A percentile compares a stretch with the other conserved stretches of the same genome.
Evolutionary conservation across 129 eudicot species (phyloP).

Genomic region (Dittrichia graveolens): DNA sequence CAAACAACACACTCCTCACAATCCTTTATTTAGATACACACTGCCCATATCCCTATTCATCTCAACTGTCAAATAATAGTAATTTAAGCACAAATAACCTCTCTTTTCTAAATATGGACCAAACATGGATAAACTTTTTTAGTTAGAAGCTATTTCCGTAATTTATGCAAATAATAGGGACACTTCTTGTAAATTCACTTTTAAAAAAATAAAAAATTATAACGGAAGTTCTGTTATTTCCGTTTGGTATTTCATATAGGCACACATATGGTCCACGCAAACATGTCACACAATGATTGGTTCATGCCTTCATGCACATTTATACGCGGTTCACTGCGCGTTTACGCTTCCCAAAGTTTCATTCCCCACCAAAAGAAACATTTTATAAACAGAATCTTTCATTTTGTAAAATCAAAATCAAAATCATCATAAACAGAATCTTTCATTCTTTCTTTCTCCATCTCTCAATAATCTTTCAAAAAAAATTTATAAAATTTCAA

Average conservation of each 20-base stretch:
- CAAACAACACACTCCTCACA: too few species aligned
- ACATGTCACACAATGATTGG: constrained; percentile 15
- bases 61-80: too few species aligned
- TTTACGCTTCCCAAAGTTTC: constrained; percentile 38
- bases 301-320: neutral
- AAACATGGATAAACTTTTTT: too few species aligned
- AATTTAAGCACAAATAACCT: too few species aligned
- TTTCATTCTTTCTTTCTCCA: constrained; percentile 16
- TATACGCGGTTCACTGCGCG: constrained; percentile 23
- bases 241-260: neutral
- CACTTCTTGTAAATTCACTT: too few species aligned
- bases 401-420: neutral
- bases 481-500: neutral
- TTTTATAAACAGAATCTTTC: constrained; percentile 3
- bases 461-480: constrained; percentile 26
- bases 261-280: neutral
- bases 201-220: too few species aligned
- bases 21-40: too few species aligned
- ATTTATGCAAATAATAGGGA: too few species aligned
- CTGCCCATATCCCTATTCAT: too few species aligned
- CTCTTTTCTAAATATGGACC: too few species aligned
- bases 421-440: constrained; percentile 5
- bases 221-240: constrained; percentile 21
- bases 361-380: neutral
- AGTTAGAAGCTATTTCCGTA: too few species aligned